phyloP scores from a whole-genome alignment of 179 eudicot genomes.

The Vitellaria paradoxa region DNA sequence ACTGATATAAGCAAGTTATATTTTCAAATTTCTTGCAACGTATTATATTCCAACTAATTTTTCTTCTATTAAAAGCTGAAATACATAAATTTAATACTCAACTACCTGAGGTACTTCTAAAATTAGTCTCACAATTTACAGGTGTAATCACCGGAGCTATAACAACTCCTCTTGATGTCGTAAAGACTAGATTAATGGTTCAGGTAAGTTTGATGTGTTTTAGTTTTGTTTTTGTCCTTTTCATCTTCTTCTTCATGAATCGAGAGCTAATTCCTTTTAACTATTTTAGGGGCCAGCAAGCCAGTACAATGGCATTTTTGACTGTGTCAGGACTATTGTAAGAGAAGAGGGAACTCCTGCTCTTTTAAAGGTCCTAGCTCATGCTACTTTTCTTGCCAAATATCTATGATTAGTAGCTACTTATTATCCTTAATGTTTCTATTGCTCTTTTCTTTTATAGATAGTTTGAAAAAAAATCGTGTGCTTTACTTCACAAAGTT shows the following conservation, averaged over 20 bases:
- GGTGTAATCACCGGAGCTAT: conserved; percentile 93
- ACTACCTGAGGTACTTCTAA: neutral
- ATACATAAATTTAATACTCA: neutral
- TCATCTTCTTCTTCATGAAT: conserved; percentile 5
- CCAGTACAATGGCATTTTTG: conserved; percentile 70
- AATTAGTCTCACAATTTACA: conserved; percentile 15
- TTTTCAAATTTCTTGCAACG: neutral
- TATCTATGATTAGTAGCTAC: neutral
- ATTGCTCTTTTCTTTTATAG: neutral
- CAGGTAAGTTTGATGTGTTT: conserved; percentile 48
- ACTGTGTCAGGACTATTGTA: conserved; percentile 67
- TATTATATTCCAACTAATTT: neutral
- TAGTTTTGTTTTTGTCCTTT: neutral
- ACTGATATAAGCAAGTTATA: neutral
- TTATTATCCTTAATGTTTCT: neutral
- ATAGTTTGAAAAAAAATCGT: neutral
- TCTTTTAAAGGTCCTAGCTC: conserved; percentile 55
- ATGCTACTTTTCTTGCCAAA: neutral
- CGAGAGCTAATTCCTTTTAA: neutral
- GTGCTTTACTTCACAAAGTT: neutral
- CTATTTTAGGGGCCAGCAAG: conserved; percentile 62
- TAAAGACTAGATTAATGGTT: conserved; percentile 91
- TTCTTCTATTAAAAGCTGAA: neutral
- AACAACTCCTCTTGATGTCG: conserved; percentile 93
- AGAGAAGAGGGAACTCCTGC: conserved; percentile 82